phyloP scores from a whole-genome alignment of 2,329 filamentous ascomycete species.

The Cryoendolithus antarcticus region DNA sequence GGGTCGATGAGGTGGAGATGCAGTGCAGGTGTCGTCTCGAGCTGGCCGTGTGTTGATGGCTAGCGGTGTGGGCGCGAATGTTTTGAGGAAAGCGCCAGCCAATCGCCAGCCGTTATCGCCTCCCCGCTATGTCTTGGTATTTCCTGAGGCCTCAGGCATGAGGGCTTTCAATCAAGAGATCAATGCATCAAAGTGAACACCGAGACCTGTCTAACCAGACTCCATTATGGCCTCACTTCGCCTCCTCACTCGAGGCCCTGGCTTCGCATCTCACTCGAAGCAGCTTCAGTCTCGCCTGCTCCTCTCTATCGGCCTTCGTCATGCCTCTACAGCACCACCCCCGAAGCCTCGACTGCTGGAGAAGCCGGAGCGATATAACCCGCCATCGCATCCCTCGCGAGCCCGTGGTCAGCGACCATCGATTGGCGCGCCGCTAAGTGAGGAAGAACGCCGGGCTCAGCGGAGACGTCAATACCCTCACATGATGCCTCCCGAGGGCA shows the following conservation, averaged over 20 bases:
- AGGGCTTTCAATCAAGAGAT: neutral
- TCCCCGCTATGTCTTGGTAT: conserved; percentile 3
- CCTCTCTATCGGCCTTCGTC: conserved; percentile 9
- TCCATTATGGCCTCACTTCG: too few relatives aligned
- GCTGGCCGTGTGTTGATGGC: conserved; percentile 2
- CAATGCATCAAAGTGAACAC: too few relatives aligned
- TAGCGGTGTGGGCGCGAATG: conserved; percentile 7
- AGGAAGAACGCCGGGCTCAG: conserved; percentile 54
- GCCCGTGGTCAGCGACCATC: conserved; percentile 47
- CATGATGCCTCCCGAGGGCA: conserved; percentile 74
- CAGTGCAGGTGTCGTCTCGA: conserved; percentile 1
- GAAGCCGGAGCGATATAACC: conserved; percentile 80
- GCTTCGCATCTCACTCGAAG: conserved; percentile 16
- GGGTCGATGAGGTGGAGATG: conserved; percentile 5
- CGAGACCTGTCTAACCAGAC: too few relatives aligned
- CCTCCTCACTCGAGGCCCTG: conserved; percentile 10
- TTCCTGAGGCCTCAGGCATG: too few relatives aligned
- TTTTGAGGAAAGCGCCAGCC: conserved; percentile 2
- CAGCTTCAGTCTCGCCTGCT: conserved; percentile 13
- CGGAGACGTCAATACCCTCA: conserved; percentile 67
- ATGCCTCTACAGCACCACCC: conserved; percentile 22
- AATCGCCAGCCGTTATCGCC: conserved; percentile 4
- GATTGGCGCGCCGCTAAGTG: conserved; percentile 64
- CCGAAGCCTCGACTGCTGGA: conserved; percentile 60
- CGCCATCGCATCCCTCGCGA: conserved; percentile 73